Evolutionary conservation across 2,329 filamentous ascomycete genomes (phyloP).

Genomic region (Claviceps monticola): DNA sequence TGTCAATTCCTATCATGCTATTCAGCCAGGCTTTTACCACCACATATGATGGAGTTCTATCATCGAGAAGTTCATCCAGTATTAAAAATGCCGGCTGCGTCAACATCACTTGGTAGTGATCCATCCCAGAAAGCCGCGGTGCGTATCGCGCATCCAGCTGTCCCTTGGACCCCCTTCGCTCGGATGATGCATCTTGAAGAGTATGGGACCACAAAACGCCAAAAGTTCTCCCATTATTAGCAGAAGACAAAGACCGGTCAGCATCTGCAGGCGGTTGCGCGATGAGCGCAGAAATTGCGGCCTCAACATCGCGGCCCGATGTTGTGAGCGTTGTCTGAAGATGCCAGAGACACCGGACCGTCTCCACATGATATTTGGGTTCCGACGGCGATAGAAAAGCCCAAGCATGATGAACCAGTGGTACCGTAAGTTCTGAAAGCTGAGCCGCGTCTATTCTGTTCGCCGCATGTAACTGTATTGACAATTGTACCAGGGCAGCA

Average conservation of each 20-base stretch:
- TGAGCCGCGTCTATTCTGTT: constrained; percentile 37
- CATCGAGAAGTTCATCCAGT: constrained; percentile 62
- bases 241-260: constrained; percentile 11
- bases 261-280: constrained; percentile 8
- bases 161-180: constrained; percentile 35
- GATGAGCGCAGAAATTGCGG: constrained; percentile 58
- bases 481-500: constrained; percentile 43
- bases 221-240: constrained; percentile 56
- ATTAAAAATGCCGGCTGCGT: constrained; percentile 70
- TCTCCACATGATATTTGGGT: constrained; percentile 90
- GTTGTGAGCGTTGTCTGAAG: constrained; percentile 59
- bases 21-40: constrained; percentile 72
- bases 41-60: constrained; percentile 60
- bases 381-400: constrained; percentile 63
- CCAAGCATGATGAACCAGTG: constrained; percentile 65
- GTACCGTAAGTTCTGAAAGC: constrained; percentile 48
- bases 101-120: constrained; percentile 59
- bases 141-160: constrained; percentile 20
- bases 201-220: constrained; percentile 73
- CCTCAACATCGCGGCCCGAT: constrained; percentile 63
- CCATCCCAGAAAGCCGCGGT: constrained; percentile 37
- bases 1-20: constrained; percentile 47
- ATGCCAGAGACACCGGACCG: constrained; percentile 74
- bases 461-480: constrained; percentile 40
- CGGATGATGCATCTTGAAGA: constrained; percentile 43